Evolutionary conservation across 2,329 filamentous ascomycete genomes (phyloP), one percentile per base, ranked within the genome.

Genomic region (Boeremia exigua): DNA sequence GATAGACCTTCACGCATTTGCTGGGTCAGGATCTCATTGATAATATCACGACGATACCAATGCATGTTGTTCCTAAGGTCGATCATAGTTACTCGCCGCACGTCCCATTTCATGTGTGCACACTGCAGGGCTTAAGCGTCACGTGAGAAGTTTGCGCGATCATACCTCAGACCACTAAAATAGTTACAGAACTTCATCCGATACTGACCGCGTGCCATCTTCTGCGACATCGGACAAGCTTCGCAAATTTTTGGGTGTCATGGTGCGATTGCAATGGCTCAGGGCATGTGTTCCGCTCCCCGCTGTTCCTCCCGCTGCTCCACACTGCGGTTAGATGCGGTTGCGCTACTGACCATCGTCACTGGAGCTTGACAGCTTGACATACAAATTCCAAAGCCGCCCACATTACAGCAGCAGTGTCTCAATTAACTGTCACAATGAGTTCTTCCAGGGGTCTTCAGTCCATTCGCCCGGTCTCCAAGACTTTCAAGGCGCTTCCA

Each of bases 361-460:
- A 47, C 32, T 32, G 52, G 38, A 61, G 58, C 59, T 63, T 49
- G 50, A 58, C 28, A 58, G 56, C 54, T 62, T 40, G 37, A 54
- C 42, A 57, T 69, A 69, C 66, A 69, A 63, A 69, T 61, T 58
- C 55, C 53, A 38, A 53, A 49, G 14, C 43, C 54, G 47, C 54
- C 50, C 55, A 32, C 44, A 11, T 15, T 48, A 27, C 27, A 43
- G 10, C 19, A 23, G 15, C 25, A 37, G 25, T 23, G 27, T 44
- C 36, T 48, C 38, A 45, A 23, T 38, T 42, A 39, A 14, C 44
- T n/a, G 36, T 60, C 56, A 65, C 29, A 51, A 75, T 75, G 72
- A 59, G 60, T 63, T 71, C 69, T 45, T 69, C 68, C n/a, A 74
- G 67, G 48, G 53, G 59, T 59, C 60, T 74, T 19, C 67, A 72